Base-by-base conservation (phyloP, 768 basidiomycete species). In the Rhodotorula diobovata region DNA sequence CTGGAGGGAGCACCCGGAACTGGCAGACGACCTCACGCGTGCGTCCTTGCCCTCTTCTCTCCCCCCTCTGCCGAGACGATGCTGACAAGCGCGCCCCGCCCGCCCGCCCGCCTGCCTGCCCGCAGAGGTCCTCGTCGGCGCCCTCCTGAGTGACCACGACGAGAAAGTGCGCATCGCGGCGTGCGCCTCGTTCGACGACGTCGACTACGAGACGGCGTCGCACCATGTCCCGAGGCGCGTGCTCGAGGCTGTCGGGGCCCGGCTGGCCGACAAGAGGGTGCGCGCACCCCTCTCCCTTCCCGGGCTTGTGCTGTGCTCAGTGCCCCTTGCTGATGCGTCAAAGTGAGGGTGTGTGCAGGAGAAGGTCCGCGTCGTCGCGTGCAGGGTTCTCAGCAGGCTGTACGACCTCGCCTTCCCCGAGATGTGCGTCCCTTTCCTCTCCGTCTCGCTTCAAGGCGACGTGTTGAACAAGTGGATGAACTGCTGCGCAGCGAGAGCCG, bases 191-290 rank as follows among this genome's bases (percentile, higher is more conserved):
- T 91, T 92, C 74, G 87, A 87, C 14, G 62, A 87, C 65, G 81
- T 98, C 20, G 94, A 97, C 79, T 97, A 92, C 77, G 96, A 99
- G 80, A 89, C 89, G 0, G 89, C 88, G 0, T 79, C 93, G 43
- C 93, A 95, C 78, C 87, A 91, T 76, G 87, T 94, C 39, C 85
- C 86, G 16, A 84, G 84, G 69, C 78, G 79, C 0, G 87, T 88
- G 61, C 81, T 97, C 57, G 83, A 84, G 23, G 82, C 81, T 7
- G 81, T 98, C 1, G 88, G 86, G 11, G 89, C 84, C 32, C 85
- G 96, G 34, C 87, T 88, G 3, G 79, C 87, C 67, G 96, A 99
- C 80, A 92, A 90, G 81, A 96, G 91, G 86, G 91, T 90, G 64
- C 21, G 82, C 32, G 54, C 32, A 23, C 54, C 10, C 32, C 34